A percentile compares a stretch with the other conserved stretches of the same genome.
phyloP scores from a whole-genome alignment of 768 basidiomycete species.

The Tulasnella sp. region DNA sequence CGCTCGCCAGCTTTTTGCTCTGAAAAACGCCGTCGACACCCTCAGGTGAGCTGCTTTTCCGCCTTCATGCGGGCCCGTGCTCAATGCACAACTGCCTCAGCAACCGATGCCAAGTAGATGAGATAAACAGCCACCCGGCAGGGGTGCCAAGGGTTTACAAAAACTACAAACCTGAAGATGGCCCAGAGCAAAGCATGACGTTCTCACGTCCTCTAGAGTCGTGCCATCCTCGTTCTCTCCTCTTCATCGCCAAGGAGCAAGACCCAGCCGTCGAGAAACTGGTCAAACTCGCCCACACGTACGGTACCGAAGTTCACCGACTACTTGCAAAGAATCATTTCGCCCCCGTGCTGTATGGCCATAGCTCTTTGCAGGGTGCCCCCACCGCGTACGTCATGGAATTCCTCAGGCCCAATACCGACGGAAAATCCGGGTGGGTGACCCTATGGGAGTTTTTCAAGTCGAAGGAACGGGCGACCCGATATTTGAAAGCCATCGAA shows the following conservation, averaged over 20 bases:
- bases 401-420: slow-evolving; percentile 9
- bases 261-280: not conserved
- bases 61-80: too few species aligned
- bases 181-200: too few species aligned
- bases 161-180: too few species aligned
- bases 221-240: not conserved
- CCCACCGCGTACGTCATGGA: slow-evolving; percentile 27
- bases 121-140: too few species aligned
- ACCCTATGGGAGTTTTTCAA: not conserved
- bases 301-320: slow-evolving; percentile 17
- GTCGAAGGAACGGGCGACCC: not conserved
- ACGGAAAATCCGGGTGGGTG: not conserved
- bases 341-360: slow-evolving; percentile 22
- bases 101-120: too few species aligned
- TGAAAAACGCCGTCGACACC: not conserved
- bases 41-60: too few species aligned
- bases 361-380: slow-evolving; percentile 1
- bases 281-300: slow-evolving; percentile 22
- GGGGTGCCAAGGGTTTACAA: too few species aligned
- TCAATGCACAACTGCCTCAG: too few species aligned
- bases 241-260: not conserved
- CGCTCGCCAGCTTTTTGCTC: slow-evolving; percentile 20
- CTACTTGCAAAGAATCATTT: slow-evolving; percentile 1
- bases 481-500: not conserved
- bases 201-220: too few species aligned